Conservation (phyloP, 129 eudicot species). For the Chrysanthemum seticuspe region DNA sequence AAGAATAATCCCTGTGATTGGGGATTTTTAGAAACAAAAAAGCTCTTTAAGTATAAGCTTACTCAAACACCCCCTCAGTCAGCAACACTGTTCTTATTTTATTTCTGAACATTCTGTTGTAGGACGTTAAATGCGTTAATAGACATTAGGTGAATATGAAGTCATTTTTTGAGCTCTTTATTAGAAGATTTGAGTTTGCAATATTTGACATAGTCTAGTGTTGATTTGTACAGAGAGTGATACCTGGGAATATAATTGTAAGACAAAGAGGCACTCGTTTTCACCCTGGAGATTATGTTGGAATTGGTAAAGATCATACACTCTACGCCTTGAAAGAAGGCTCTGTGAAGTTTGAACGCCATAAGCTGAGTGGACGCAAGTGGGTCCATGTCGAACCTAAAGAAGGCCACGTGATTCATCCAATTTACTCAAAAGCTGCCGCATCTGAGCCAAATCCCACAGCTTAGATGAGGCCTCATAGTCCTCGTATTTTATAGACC, state of each 20-base stretch:
- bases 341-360: conserved; percentile 73
- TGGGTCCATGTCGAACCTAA: conserved; percentile 96
- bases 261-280: conserved; percentile 94
- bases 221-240: conserved; percentile 63
- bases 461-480: conserved; percentile 25
- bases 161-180: not conserved
- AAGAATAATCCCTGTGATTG: no score
- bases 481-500: not conserved
- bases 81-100: no score
- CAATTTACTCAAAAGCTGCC: conserved; percentile 43
- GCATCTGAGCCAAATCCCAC: conserved; percentile 38
- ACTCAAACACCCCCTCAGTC: no score
- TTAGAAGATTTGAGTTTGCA: not conserved
- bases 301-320: conserved; percentile 90
- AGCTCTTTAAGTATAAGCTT: no score
- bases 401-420: conserved; percentile 77
- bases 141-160: not conserved
- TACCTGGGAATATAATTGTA: conserved; percentile 91
- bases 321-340: conserved; percentile 92
- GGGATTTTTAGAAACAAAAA: no score
- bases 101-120: no score
- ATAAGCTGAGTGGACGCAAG: conserved; percentile 80
- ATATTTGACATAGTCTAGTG: conserved; percentile 1
- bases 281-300: conserved; percentile 94
- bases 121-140: no score